Percentiles rank a stretch among this genome's conserved stretches.
These are phyloP conservation scores for Akanthomyces muscarius DNA, from an alignment of 2,329 filamentous ascomycete species.

Conservation along the genomic window DNA sequence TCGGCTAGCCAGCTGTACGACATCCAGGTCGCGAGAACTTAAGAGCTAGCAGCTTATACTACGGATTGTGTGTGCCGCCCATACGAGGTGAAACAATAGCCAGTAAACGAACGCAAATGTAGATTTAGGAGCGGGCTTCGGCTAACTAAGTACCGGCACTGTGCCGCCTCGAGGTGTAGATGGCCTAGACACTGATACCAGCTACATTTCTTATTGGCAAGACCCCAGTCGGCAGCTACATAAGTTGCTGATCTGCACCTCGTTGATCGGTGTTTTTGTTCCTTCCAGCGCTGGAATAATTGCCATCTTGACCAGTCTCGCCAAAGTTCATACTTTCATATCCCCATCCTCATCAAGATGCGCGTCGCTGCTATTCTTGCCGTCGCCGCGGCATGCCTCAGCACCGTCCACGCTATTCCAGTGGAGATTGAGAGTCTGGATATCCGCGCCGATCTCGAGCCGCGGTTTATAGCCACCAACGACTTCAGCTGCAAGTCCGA, in stretches of 20 bases:
- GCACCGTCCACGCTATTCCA: not conserved
- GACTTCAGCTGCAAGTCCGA: constrained; percentile 20
- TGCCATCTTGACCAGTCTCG: no score
- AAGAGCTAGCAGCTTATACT: no score
- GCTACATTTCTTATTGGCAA: not conserved
- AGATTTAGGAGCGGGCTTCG: no score
- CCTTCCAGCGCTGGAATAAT: not conserved
- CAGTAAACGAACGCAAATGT: no score
- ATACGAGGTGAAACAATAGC: no score
- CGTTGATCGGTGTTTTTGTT: not conserved
- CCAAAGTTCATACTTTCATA: not conserved
- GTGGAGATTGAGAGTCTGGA: not conserved
- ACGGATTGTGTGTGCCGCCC: no score
- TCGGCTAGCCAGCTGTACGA: no score
- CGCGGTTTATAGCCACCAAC: constrained; percentile 12
- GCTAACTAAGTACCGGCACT: no score
- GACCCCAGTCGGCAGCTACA: not conserved
- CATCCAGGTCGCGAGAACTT: no score
- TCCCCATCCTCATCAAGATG: not conserved
- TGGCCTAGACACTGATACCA: not conserved
- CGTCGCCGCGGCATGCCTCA: not conserved
- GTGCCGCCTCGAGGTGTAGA: not conserved
- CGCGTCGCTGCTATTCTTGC: not conserved
- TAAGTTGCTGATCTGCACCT: not conserved
- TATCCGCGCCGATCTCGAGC: not conserved